Percentiles rank a stretch among this genome's conserved stretches.
phyloP scores from a whole-genome alignment of 805 yeast genomes.

The Teunomyces panamensis region DNA sequence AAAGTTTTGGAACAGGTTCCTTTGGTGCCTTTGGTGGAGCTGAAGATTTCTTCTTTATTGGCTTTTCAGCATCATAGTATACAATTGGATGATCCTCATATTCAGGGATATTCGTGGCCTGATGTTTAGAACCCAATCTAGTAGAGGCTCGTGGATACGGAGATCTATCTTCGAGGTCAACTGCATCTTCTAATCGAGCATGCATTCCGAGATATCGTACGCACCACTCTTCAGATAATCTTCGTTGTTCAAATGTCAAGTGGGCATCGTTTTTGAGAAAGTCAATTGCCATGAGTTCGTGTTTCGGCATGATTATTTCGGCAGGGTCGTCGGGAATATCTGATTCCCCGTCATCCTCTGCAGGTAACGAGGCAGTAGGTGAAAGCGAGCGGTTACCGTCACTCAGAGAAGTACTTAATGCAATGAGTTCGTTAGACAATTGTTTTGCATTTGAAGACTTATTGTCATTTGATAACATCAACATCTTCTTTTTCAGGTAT shows the following conservation, averaged over 20 bases:
- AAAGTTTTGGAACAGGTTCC: slow-evolving; percentile 19
- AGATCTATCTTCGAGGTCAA: slow-evolving; percentile 67
- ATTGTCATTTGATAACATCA: slow-evolving; percentile 43
- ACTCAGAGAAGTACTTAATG: slow-evolving; percentile 9
- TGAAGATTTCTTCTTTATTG: slow-evolving; percentile 7
- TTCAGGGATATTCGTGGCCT: slow-evolving; percentile 61
- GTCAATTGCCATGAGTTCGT: slow-evolving; percentile 55
- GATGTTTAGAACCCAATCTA: slow-evolving; percentile 70
- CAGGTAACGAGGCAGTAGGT: background rate
- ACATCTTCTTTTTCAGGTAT: slow-evolving; percentile 33
- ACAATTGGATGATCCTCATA: slow-evolving; percentile 60
- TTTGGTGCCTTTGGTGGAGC: slow-evolving; percentile 7
- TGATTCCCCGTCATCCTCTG: slow-evolving; percentile 7
- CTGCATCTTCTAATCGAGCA: slow-evolving; percentile 69
- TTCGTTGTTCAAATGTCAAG: slow-evolving; percentile 42
- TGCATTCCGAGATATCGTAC: slow-evolving; percentile 77
- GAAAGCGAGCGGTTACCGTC: background rate
- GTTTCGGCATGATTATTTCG: slow-evolving; percentile 38
- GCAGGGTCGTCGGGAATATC: slow-evolving; percentile 7
- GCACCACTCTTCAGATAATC: slow-evolving; percentile 74
- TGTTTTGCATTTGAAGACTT: slow-evolving; percentile 38
- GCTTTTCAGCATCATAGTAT: slow-evolving; percentile 52
- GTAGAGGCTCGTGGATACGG: slow-evolving; percentile 82
- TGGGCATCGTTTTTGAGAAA: slow-evolving; percentile 48
- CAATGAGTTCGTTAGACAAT: slow-evolving; percentile 20